A percentile compares a stretch with the other conserved stretches of the same genome.
Conservation (phyloP, 2,329 filamentous ascomycete genomes). For the Colletotrichum graminicola region DNA sequence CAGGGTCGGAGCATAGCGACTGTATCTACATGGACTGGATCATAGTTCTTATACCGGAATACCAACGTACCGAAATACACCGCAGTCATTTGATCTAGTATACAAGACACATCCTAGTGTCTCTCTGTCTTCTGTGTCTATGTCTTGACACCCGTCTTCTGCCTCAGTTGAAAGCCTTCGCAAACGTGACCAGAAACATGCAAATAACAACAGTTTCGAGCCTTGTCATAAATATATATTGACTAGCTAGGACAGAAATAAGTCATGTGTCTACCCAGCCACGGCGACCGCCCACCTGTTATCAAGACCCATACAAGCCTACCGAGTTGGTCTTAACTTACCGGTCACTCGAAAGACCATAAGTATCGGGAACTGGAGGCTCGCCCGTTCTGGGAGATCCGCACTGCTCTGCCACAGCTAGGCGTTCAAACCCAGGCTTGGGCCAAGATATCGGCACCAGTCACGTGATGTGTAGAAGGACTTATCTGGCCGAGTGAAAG, state of each 20-base stretch:
- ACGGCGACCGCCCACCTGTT: neutral
- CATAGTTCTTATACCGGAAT: neutral
- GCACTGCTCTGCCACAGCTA: neutral
- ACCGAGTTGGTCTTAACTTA: neutral
- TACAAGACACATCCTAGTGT: neutral
- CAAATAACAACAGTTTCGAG: neutral
- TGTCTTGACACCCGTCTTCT: neutral
- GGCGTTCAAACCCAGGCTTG: neutral
- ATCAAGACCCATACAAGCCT: neutral
- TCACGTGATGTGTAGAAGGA: neutral
- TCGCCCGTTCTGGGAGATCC: neutral
- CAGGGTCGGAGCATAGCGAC: neutral
- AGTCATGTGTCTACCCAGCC: neutral
- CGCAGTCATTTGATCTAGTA: neutral
- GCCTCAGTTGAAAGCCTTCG: too few relatives aligned
- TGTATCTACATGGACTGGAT: neutral
- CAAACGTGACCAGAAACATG: neutral
- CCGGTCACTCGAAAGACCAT: neutral
- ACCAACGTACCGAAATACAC: too few relatives aligned
- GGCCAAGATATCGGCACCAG: neutral
- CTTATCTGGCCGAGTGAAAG: neutral
- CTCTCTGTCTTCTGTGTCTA: neutral
- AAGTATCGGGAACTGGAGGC: neutral
- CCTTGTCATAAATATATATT: too few relatives aligned
- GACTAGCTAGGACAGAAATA: neutral